Conservation (phyloP, 2,329 filamentous ascomycete genomes). For the Alternaria sp. region DNA sequence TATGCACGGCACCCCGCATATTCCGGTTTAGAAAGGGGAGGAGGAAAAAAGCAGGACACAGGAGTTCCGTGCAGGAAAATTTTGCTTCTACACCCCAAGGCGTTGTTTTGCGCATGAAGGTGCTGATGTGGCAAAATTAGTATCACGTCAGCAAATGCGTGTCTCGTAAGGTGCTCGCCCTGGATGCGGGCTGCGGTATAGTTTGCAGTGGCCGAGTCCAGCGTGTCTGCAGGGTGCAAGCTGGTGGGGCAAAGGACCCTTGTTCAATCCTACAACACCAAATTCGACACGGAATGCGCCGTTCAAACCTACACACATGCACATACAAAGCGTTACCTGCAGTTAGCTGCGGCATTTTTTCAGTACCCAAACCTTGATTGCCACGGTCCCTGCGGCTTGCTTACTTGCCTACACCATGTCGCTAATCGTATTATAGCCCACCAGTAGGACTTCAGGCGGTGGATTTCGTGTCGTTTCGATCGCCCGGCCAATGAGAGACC, state of each 20-base stretch:
- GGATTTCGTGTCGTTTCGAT: too few relatives aligned
- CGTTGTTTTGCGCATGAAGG: neutral
- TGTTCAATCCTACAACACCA: neutral
- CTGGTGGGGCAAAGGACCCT: conserved; percentile 4
- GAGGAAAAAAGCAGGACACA: neutral
- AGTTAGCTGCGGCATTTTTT: neutral
- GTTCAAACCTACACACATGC: conserved; percentile 1
- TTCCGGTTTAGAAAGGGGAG: conserved; percentile 1
- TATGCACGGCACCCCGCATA: conserved; percentile 7
- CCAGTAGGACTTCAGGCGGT: too few relatives aligned
- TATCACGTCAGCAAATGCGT: conserved; percentile 3
- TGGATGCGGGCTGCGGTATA: conserved; percentile 1
- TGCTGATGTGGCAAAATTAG: conserved; percentile 1
- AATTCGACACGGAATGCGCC: neutral
- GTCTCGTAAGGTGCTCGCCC: conserved; percentile 7
- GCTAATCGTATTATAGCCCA: too few relatives aligned
- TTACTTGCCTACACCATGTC: neutral
- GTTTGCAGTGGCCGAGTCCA: conserved; percentile 3
- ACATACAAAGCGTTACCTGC: neutral
- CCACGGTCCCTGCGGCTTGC: neutral
- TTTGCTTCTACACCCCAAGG: conserved; percentile 2
- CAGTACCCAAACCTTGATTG: neutral
- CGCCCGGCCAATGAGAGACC: too few relatives aligned
- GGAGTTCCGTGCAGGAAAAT: conserved; percentile 2
- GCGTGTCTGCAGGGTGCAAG: conserved; percentile 3